Evolutionary conservation across 1,284 basidiomycete species (phyloP), one percentile per base, ranked within the genome.

Genomic region (Termitomyces sp.): DNA sequence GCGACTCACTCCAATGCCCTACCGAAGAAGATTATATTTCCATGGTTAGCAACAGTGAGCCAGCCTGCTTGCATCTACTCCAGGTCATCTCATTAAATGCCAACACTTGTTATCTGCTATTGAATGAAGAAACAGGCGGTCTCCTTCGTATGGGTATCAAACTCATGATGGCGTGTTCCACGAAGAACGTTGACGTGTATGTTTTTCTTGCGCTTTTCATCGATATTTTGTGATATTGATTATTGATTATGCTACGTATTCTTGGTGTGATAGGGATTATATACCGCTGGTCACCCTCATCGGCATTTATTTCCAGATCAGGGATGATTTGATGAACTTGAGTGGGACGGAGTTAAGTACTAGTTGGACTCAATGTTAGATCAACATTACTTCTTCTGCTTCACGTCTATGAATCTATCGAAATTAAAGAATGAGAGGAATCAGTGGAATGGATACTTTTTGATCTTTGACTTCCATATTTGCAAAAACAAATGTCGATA

Each of bases 311-410:
- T 98, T 96, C 68, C 97, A 99, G 68, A 97, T 99, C 59, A 77
- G 95, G 21, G 97, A 99, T 66, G 96, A 99, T 67, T 93, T 96
- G 55, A 92, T 97, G 88, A 99, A 99, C 66, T 74, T 99, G 31
- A 88, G 95, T 63, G 93, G 88, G 44, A 80, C 80, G 21, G 81
- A 92, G 74, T 93, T 91, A 60, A 35, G 68, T 49, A 41, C n/a
- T 53, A 14, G 5, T 21, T 14, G n/a, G n/a, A n/a, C n/a, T n/a
- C n/a, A n/a, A n/a, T n/a, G n/a, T n/a, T n/a, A n/a, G n/a, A n/a
- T n/a, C n/a, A n/a, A n/a, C 10, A 21, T 7, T 14, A 24, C 19
- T 19, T 6, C 39, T 31, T 33, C 45, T 11, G 39, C 8, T 10
- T 18, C 26, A 1, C 11, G n/a, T n/a, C 7, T 21, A 30, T 28